Evolutionary conservation across 495 filamentous ascomycete species (phyloP), one percentile per base, ranked within the genome.

Genomic region (Friedmanniomyces endolithicus): DNA sequence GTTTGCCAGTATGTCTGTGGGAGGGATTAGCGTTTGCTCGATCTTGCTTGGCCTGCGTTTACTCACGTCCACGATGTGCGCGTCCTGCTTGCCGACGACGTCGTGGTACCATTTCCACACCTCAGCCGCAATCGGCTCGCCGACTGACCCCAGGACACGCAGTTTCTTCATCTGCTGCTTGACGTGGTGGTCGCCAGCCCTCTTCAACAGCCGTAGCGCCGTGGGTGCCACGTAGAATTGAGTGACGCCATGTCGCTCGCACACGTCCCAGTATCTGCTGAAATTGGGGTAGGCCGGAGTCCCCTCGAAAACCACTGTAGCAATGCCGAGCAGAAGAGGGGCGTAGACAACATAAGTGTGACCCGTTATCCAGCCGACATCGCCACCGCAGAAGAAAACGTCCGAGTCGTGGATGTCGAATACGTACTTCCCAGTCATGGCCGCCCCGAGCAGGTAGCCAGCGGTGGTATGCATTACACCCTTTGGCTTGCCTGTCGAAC

Each of bases 61-160:
- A 79, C 87, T 77, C 77, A 95, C 90, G 68, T 99, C 94, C 39
- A 94, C 84, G 70, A 99, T 75, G 66, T 97, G 92, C 40, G 88
- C 85, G 66, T 90, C 84, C 71, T 90, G 85, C 71, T 88, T 94
- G 64, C 92, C 92, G 37, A 99, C 90, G 60, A 86, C 78, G 71
- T 97, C 88, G 65, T 88, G 90, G 74, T 99, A 99, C 92, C 92
- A 99, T 72, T 96, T 96, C 92, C 92, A 99, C 35, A 99, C 87
- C 69, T 99, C 92, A 19, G 92, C 89, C 31, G 92, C 92, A 66
- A 99, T 99, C 33, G 92, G 92, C 71, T 99, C 92, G 59, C 92
- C 92, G 54, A 99, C 92, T n/a, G 90, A 95, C 27, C 92, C 92
- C 41, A 98, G 75, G 17, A 97, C 80, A 65, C 92, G 79, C 55